Evolutionary conservation across 73 alveolate genomes (phyloP).

Genomic region (Paramecium sonneborni): DNA sequence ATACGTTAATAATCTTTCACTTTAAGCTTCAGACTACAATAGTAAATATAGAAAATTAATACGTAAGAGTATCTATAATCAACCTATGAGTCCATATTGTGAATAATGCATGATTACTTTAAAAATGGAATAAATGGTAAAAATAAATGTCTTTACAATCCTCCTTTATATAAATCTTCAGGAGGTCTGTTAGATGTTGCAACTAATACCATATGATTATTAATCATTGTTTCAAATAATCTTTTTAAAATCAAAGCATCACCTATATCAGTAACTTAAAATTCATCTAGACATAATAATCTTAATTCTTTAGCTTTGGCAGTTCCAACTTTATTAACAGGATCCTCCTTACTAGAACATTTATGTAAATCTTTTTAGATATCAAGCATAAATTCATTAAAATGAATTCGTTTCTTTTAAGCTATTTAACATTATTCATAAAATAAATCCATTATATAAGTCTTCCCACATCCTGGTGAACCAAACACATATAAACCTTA

Average conservation of each 20-base stretch:
- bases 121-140: conserved; percentile 86
- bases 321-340: conserved; percentile 79
- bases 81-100: conserved; percentile 73
- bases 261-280: conserved; percentile 92
- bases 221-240: conserved; percentile 84
- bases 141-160: conserved; percentile 83
- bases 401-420: conserved; percentile 84
- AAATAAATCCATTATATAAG: conserved; percentile 93
- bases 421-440: conserved; percentile 73
- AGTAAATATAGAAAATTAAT: conserved; percentile 36
- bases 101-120: conserved; percentile 69
- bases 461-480: conserved; percentile 93
- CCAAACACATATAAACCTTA: conserved; percentile 84
- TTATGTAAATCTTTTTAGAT: conserved; percentile 81
- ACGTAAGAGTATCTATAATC: conserved; percentile 76
- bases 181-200: conserved; percentile 96
- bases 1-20: conserved; percentile 42
- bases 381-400: conserved; percentile 93
- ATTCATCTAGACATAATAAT: conserved; percentile 91
- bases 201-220: conserved; percentile 78
- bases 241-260: conserved; percentile 95
- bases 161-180: conserved; percentile 85
- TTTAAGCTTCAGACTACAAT: conserved; percentile 27
- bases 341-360: conserved; percentile 73
- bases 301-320: conserved; percentile 72